Percentiles rank a stretch among this genome's conserved stretches.
These are phyloP conservation scores for Pisolithus microcarpus DNA, from an alignment of 768 basidiomycete species.

Conservation along the genomic window DNA sequence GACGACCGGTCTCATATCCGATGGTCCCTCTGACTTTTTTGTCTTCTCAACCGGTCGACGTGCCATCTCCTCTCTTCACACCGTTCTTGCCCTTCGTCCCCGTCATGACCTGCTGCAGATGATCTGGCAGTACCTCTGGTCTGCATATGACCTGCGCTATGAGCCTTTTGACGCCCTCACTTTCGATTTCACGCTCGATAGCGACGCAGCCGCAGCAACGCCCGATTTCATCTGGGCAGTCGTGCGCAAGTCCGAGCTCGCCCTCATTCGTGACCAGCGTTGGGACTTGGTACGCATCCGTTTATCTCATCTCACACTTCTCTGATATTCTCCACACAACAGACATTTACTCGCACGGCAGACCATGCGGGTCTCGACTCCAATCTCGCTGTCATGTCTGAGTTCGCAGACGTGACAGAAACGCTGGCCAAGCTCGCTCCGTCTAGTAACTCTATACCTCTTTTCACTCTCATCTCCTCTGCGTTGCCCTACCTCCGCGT, in stretches of 20 bases:
- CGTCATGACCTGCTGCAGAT: slow-evolving; percentile 76
- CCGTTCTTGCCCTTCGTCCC: slow-evolving; percentile 68
- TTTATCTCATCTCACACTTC: not conserved
- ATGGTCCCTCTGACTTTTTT: slow-evolving; percentile 77
- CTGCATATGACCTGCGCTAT: slow-evolving; percentile 73
- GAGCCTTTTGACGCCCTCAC: slow-evolving; percentile 59
- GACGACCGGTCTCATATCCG: slow-evolving; percentile 44
- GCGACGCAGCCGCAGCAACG: slow-evolving; percentile 31
- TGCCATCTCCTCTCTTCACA: slow-evolving; percentile 69
- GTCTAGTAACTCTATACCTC: slow-evolving; percentile 34
- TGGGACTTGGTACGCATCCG: slow-evolving; percentile 78
- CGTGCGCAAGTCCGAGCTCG: slow-evolving; percentile 73
- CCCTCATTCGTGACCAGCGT: slow-evolving; percentile 57
- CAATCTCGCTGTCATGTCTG: slow-evolving; percentile 71
- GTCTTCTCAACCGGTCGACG: slow-evolving; percentile 84
- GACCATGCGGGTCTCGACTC: slow-evolving; percentile 59
- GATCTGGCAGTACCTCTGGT: slow-evolving; percentile 51
- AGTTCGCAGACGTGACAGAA: slow-evolving; percentile 83
- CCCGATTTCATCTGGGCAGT: slow-evolving; percentile 79
- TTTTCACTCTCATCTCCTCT: slow-evolving; percentile 52
- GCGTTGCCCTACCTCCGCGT: slow-evolving; percentile 76
- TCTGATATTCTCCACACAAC: slow-evolving; percentile 1
- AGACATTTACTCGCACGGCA: slow-evolving; percentile 79
- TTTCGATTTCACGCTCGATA: slow-evolving; percentile 70
- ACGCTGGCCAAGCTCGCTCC: slow-evolving; percentile 51